These are phyloP conservation scores for Globomyces pollinis-pini DNA, from an alignment of 192 early-diverging fungal genomes.

Conservation along the genomic window DNA sequence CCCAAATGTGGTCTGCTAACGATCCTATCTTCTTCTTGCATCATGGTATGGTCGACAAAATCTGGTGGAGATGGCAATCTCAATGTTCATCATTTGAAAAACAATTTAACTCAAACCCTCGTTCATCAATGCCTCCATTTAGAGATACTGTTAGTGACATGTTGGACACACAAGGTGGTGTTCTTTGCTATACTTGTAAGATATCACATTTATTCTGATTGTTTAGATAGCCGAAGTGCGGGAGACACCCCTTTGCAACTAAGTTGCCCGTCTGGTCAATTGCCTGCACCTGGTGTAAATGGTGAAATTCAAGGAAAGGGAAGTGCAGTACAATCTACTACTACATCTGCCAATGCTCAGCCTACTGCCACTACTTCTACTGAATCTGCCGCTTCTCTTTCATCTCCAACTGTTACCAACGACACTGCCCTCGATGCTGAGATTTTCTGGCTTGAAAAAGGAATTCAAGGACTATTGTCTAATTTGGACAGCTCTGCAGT, in stretches of 20 bases:
- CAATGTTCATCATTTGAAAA: neutral
- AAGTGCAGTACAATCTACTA: neutral
- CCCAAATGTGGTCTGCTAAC: neutral
- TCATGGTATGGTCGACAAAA: conserved; percentile 27
- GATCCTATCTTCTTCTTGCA: conserved; percentile 20
- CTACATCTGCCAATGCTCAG: neutral
- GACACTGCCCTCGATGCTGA: too few relatives aligned
- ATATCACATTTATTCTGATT: too few relatives aligned
- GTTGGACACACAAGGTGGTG: neutral
- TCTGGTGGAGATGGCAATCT: conserved; percentile 24
- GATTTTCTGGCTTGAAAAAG: too few relatives aligned
- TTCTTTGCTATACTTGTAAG: neutral
- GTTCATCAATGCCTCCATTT: neutral
- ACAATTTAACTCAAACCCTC: neutral
- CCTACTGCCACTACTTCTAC: neutral
- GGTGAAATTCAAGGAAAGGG: too few relatives aligned
- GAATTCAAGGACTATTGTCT: too few relatives aligned
- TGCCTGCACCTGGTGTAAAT: too few relatives aligned
- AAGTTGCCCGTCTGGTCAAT: too few relatives aligned
- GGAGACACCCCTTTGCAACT: neutral
- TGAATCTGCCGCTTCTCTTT: neutral
- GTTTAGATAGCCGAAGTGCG: neutral
- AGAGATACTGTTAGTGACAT: neutral
- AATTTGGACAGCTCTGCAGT: too few relatives aligned
- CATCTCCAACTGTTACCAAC: neutral